Conservation (phyloP, 805 yeast species). For the Candida maltosa region DNA sequence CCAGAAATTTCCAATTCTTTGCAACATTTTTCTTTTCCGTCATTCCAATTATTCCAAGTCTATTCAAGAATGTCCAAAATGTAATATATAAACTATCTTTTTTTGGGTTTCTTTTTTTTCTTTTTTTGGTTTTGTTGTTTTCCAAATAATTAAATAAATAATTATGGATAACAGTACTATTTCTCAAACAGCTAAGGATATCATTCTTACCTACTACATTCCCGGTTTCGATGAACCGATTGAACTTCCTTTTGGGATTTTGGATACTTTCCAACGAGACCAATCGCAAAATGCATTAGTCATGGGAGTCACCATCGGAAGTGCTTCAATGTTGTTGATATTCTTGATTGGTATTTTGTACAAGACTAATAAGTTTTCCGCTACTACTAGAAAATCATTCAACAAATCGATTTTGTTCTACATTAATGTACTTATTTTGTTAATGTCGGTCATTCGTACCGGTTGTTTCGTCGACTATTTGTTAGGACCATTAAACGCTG, state of each 20-base stretch:
- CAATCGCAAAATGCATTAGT: constrained; percentile 5
- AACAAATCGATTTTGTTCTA: constrained; percentile 45
- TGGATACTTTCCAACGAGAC: constrained; percentile 6
- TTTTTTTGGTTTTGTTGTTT: no score
- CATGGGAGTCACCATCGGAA: constrained; percentile 10
- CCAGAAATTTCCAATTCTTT: no score
- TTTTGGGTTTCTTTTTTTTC: no score
- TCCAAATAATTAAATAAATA: no score
- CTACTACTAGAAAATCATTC: constrained; percentile 2
- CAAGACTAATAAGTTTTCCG: no score
- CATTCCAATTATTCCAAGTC: no score
- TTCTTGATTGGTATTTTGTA: constrained; percentile 4
- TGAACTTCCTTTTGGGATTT: constrained; percentile 4
- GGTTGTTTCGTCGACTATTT: constrained; percentile 55
- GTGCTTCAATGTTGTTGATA: constrained; percentile 7
- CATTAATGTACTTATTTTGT: constrained; percentile 62
- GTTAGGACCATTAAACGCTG: constrained; percentile 47
- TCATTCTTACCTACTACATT: constrained; percentile 4
- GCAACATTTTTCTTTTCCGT: no score
- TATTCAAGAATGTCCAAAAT: no score
- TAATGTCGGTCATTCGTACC: constrained; percentile 57
- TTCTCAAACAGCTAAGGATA: no score
- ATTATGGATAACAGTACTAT: no score
- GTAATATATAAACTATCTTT: no score
- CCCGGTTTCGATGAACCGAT: constrained; percentile 4